A percentile compares a stretch with the other conserved stretches of the same genome.
These are phyloP conservation scores for Rhynchosporium graminicola DNA, from an alignment of 2,329 filamentous ascomycete species.

Conservation along the genomic window DNA sequence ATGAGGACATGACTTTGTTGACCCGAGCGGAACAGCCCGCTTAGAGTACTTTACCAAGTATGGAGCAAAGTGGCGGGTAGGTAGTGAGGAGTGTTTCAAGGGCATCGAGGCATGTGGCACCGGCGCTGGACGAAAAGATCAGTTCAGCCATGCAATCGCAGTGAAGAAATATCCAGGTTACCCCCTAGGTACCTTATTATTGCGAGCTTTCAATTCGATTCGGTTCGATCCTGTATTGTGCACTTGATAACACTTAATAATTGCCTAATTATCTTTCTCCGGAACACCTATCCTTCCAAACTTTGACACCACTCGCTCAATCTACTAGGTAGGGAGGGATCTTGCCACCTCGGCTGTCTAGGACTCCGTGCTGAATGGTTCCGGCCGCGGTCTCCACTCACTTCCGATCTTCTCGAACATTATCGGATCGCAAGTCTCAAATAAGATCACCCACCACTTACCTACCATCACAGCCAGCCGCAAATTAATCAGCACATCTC, in stretches of 20 bases:
- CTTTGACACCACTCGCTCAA: background rate
- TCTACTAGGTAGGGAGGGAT: background rate
- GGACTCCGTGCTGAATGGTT: background rate
- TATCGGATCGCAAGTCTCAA: constrained; percentile 10
- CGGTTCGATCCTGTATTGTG: background rate
- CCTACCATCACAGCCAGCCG: constrained; percentile 12
- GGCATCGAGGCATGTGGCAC: background rate
- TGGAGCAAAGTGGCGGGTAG: no score
- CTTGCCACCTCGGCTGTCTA: constrained; percentile 5
- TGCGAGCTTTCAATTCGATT: background rate
- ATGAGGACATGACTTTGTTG: constrained; percentile 10
- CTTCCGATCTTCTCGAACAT: constrained; percentile 1
- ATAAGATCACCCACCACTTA: constrained; percentile 15
- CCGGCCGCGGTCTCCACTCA: background rate
- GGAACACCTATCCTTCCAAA: background rate
- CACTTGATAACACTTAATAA: background rate
- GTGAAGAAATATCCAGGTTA: constrained; percentile 7
- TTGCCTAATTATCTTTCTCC: background rate
- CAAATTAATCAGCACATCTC: constrained; percentile 2
- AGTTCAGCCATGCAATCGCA: background rate
- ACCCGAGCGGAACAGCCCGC: constrained; percentile 9
- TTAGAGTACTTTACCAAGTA: background rate
- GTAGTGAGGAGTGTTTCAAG: background rate
- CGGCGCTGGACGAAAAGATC: background rate
- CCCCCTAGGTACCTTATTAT: no score